Percentiles rank a stretch among this genome's conserved stretches.
These are phyloP conservation scores for Heterobasidion parviporum DNA, from an alignment of 1,284 basidiomycete genomes.

Conservation along the genomic window DNA sequence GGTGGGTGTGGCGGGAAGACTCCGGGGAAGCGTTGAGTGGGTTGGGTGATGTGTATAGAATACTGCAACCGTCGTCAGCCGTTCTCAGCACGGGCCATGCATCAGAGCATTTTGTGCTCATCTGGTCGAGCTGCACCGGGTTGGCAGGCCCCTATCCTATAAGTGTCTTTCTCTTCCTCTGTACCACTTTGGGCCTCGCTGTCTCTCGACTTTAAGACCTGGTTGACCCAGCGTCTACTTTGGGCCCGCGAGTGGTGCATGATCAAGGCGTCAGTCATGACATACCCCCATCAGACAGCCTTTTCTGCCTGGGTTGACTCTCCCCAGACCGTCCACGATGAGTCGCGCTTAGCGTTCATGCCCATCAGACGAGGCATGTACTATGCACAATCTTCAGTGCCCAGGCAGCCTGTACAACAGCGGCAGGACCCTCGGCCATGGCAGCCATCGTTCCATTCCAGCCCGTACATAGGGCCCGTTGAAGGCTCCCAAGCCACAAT, in stretches of 20 bases:
- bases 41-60: background rate
- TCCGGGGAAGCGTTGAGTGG: background rate
- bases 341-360: conserved; percentile 8
- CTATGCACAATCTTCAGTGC: background rate
- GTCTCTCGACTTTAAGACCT: background rate
- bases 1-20: background rate
- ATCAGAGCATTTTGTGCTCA: too few species aligned
- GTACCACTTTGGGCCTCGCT: background rate
- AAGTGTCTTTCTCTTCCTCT: background rate
- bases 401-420: background rate
- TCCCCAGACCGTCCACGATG: conserved; percentile 4
- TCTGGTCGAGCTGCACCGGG: too few species aligned
- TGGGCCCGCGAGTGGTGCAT: background rate
- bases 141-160: background rate
- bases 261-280: background rate
- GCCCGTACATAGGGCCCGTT: conserved; percentile 2
- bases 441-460: conserved; percentile 3
- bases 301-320: conserved; percentile 6
- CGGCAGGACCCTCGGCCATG: conserved; percentile 4
- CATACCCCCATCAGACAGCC: background rate
- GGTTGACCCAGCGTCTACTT: background rate
- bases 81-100: too few species aligned
- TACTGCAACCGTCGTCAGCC: too few species aligned
- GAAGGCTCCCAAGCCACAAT: background rate
- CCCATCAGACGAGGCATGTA: conserved; percentile 1